phyloP scores from a whole-genome alignment of 2,329 filamentous ascomycete species.

The Botrytis galanthina region DNA sequence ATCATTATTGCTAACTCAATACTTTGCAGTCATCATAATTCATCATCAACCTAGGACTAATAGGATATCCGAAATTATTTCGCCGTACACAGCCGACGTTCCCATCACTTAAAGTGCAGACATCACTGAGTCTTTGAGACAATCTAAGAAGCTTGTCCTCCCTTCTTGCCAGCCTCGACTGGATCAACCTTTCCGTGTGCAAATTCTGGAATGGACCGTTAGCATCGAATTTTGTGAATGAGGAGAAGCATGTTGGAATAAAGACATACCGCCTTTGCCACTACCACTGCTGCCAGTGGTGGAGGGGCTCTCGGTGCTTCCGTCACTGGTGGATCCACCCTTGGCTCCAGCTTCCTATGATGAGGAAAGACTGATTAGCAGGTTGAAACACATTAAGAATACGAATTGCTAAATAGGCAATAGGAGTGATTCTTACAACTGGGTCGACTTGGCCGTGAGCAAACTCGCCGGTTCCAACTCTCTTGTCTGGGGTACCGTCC shows the following conservation, averaged over 20 bases:
- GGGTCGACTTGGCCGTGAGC: constrained; percentile 10
- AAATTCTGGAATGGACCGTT: constrained; percentile 35
- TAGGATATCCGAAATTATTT: neutral
- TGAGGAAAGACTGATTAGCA: neutral
- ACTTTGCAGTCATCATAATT: neutral
- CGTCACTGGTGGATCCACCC: neutral
- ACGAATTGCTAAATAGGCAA: constrained; percentile 10
- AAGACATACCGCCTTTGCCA: constrained; percentile 1
- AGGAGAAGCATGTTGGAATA: neutral
- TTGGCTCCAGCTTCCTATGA: neutral
- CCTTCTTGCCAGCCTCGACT: constrained; percentile 42
- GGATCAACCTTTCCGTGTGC: constrained; percentile 45
- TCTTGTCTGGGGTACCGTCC: constrained; percentile 44
- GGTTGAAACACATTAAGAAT: neutral
- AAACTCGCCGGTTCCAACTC: constrained; percentile 41
- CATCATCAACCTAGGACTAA: neutral
- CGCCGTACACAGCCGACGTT: neutral
- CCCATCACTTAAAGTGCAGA: neutral
- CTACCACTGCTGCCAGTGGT: neutral
- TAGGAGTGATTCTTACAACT: neutral
- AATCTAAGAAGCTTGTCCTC: constrained; percentile 33
- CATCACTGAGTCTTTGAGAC: neutral
- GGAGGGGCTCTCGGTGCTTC: neutral
- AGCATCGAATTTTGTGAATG: neutral
- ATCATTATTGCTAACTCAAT: neutral